Conservation (phyloP, 2,329 filamentous ascomycete genomes). For the Escovopsis sp. region DNA sequence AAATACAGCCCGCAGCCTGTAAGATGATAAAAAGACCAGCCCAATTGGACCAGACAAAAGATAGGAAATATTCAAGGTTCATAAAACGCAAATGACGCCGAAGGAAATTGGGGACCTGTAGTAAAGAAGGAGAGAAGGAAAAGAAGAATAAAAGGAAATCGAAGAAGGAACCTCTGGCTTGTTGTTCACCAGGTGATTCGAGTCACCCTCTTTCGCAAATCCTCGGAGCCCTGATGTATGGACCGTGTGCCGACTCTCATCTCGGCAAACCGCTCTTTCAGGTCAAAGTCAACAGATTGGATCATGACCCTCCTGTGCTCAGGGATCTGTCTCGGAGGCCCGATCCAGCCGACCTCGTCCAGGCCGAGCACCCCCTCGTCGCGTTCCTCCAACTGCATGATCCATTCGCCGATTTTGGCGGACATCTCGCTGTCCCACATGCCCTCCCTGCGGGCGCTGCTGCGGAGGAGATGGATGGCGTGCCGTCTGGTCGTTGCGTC, state of each 20-base stretch:
- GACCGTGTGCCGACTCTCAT: slow-evolving; percentile 40
- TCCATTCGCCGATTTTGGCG: slow-evolving; percentile 40
- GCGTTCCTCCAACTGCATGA: slow-evolving; percentile 39
- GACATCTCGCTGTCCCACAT: slow-evolving; percentile 54
- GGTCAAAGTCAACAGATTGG: slow-evolving; percentile 40
- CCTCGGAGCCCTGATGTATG: slow-evolving; percentile 29
- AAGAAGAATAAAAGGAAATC: not conserved
- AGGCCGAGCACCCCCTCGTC: slow-evolving; percentile 10
- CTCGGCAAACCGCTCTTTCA: slow-evolving; percentile 33
- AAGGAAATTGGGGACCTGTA: too few relatives aligned
- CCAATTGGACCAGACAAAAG: too few relatives aligned
- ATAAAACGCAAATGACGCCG: too few relatives aligned
- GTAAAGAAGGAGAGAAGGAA: too few relatives aligned
- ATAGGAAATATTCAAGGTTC: too few relatives aligned
- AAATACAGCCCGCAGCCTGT: too few relatives aligned
- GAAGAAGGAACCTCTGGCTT: not conserved
- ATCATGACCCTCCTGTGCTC: slow-evolving; percentile 42
- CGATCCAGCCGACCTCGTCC: not conserved
- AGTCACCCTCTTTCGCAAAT: slow-evolving; percentile 32
- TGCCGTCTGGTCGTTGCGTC: slow-evolving; percentile 40
- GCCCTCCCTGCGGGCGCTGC: slow-evolving; percentile 47
- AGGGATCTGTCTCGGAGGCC: slow-evolving; percentile 23
- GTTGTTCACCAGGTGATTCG: slow-evolving; percentile 30
- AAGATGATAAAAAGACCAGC: too few relatives aligned
- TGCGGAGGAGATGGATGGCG: slow-evolving; percentile 45